Evolutionary conservation across 805 yeast species (phyloP).

Genomic region (Wickerhamomyces ciferrii): DNA sequence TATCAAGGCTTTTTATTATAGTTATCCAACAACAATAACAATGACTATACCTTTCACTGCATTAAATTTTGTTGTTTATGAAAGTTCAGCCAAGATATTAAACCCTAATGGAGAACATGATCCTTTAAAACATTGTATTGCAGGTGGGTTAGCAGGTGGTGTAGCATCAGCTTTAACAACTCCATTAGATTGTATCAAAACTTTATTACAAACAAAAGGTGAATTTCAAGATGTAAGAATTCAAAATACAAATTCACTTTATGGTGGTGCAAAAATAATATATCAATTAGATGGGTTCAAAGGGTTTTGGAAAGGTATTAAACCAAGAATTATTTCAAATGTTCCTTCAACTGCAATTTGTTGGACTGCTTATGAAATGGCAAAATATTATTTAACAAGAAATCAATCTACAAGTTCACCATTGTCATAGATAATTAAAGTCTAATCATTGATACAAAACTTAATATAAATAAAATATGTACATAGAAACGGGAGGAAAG

Average conservation of each 20-base stretch:
- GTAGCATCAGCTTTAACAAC: slow-evolving; percentile 92
- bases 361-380: slow-evolving; percentile 98
- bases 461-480: not conserved
- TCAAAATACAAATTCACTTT: slow-evolving; percentile 56
- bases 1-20: slow-evolving; percentile 71
- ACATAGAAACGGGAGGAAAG: not conserved
- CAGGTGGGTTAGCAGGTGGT: slow-evolving; percentile 94
- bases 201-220: slow-evolving; percentile 84
- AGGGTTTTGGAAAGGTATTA: slow-evolving; percentile 79
- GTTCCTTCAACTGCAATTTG: slow-evolving; percentile 95
- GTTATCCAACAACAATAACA: slow-evolving; percentile 92
- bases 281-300: slow-evolving; percentile 49
- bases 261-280: slow-evolving; percentile 65
- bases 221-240: slow-evolving; percentile 31
- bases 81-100: slow-evolving; percentile 63
- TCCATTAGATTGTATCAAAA: slow-evolving; percentile 90
- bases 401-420: not conserved
- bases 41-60: slow-evolving; percentile 95
- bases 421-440: not conserved
- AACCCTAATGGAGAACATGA: slow-evolving; percentile 78
- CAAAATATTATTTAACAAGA: slow-evolving; percentile 44
- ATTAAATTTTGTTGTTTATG: slow-evolving; percentile 88
- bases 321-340: slow-evolving; percentile 86
- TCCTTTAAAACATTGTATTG: slow-evolving; percentile 87
- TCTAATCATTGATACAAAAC: too few relatives aligned